phyloP scores from a whole-genome alignment of 768 basidiomycete genomes.

The Cantharellus anzutake region DNA sequence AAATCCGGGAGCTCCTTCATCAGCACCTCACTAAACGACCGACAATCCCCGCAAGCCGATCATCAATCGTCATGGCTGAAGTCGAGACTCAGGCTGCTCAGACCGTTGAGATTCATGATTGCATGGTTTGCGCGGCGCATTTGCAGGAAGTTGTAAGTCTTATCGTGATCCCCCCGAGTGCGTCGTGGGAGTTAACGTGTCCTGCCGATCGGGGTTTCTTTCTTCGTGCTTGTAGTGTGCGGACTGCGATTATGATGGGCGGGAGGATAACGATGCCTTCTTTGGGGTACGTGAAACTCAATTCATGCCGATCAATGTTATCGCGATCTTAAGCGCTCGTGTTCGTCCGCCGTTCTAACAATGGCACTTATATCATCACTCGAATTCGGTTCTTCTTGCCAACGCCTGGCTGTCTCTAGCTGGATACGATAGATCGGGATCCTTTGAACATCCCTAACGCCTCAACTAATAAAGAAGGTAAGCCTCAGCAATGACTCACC shows the following conservation, averaged over 20 bases:
- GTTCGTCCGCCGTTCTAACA: slow-evolving; percentile 24
- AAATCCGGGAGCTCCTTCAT: too few species aligned
- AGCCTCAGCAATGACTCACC: too few species aligned
- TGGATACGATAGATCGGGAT: slow-evolving; percentile 46
- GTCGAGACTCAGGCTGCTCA: not conserved
- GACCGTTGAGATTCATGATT: slow-evolving; percentile 62
- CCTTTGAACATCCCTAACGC: slow-evolving; percentile 43
- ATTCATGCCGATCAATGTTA: too few species aligned
- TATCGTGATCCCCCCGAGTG: slow-evolving; percentile 13
- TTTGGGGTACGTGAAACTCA: slow-evolving; percentile 31
- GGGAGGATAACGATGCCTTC: slow-evolving; percentile 72
- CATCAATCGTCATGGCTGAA: too few species aligned
- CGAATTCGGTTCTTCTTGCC: not conserved
- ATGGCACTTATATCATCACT: slow-evolving; percentile 26
- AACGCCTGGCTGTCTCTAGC: not conserved
- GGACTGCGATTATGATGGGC: slow-evolving; percentile 48
- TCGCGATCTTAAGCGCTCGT: slow-evolving; percentile 6
- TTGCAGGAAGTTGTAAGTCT: slow-evolving; percentile 53
- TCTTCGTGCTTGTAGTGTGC: slow-evolving; percentile 29
- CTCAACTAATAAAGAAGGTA: slow-evolving; percentile 46
- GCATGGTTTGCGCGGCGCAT: slow-evolving; percentile 52
- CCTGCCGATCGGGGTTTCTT: too few species aligned
- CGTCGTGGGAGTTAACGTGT: too few species aligned
- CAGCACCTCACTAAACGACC: too few species aligned
- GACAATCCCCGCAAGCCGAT: too few species aligned